Evolutionary conservation across 305 asterid genomes (phyloP).

Genomic region (Ilex paraguariensis): DNA sequence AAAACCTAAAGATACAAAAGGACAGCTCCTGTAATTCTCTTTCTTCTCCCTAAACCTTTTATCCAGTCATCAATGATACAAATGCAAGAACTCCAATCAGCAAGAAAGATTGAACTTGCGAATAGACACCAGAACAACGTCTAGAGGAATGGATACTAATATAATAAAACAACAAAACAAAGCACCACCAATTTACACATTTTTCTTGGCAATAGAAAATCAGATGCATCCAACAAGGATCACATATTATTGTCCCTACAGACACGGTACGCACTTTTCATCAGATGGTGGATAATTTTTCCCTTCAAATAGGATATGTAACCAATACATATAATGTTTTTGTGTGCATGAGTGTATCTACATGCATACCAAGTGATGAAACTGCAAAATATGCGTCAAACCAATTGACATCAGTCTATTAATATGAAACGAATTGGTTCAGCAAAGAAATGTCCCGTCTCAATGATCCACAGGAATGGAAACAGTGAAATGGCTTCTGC

Average conservation of each 20-base stretch:
- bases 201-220: too few species aligned
- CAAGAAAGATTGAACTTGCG: too few species aligned
- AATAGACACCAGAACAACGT: too few species aligned
- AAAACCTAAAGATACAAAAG: too few species aligned
- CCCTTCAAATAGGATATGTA: neutral
- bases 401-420: constrained; percentile 37
- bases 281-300: neutral
- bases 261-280: neutral
- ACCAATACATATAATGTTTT: neutral
- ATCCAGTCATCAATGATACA: too few species aligned
- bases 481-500: constrained; percentile 36
- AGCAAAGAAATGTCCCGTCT: constrained; percentile 28
- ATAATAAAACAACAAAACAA: too few species aligned
- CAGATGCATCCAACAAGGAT: neutral
- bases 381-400: constrained; percentile 16
- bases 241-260: neutral
- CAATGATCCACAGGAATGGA: constrained; percentile 31
- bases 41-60: too few species aligned
- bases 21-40: too few species aligned
- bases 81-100: too few species aligned
- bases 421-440: constrained; percentile 30
- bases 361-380: constrained; percentile 14
- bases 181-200: too few species aligned
- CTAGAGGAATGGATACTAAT: too few species aligned
- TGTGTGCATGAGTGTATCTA: neutral